A percentile compares a stretch with the other conserved stretches of the same genome.
These are phyloP conservation scores for Porogramme epimiltina DNA, from an alignment of 1,284 basidiomycete genomes.

Conservation along the genomic window DNA sequence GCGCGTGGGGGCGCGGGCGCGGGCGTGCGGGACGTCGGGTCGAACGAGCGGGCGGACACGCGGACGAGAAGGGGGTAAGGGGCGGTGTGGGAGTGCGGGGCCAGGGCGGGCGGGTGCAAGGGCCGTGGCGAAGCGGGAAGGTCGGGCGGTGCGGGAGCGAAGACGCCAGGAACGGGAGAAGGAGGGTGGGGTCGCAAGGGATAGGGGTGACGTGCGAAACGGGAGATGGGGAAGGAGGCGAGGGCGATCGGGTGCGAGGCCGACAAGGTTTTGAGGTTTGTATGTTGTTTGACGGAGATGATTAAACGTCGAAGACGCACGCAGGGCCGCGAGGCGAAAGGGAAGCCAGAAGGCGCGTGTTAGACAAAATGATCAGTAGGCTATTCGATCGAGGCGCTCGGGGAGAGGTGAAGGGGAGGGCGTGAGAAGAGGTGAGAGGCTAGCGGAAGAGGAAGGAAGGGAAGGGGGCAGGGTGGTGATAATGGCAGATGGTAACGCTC, in stretches of 20 bases:
- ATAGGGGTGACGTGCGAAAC: too few relatives aligned
- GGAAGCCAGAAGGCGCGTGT: too few relatives aligned
- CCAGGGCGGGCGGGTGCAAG: too few relatives aligned
- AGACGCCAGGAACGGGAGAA: too few relatives aligned
- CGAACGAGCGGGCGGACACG: too few relatives aligned
- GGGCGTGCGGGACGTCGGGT: too few relatives aligned
- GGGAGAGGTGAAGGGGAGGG: neutral
- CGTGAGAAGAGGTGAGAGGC: neutral
- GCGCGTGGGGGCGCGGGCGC: neutral
- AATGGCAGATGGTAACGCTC: conserved; percentile 12
- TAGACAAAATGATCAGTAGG: neutral
- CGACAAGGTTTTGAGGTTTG: neutral
- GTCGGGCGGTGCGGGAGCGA: too few relatives aligned
- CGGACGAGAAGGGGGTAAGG: too few relatives aligned
- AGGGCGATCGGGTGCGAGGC: neutral
- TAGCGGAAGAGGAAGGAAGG: neutral
- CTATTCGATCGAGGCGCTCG: neutral
- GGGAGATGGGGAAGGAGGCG: too few relatives aligned
- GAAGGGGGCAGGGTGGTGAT: conserved; percentile 2
- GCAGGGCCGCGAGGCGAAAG: neutral
- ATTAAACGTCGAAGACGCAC: neutral
- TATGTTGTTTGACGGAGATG: neutral
- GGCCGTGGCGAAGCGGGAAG: too few relatives aligned
- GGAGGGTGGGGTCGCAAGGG: too few relatives aligned
- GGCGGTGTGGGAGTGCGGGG: too few relatives aligned